Evolutionary conservation across 148 eudicot species (phyloP), one percentile per base, ranked within the genome.

Genomic region (Arctostaphylos glauca): DNA sequence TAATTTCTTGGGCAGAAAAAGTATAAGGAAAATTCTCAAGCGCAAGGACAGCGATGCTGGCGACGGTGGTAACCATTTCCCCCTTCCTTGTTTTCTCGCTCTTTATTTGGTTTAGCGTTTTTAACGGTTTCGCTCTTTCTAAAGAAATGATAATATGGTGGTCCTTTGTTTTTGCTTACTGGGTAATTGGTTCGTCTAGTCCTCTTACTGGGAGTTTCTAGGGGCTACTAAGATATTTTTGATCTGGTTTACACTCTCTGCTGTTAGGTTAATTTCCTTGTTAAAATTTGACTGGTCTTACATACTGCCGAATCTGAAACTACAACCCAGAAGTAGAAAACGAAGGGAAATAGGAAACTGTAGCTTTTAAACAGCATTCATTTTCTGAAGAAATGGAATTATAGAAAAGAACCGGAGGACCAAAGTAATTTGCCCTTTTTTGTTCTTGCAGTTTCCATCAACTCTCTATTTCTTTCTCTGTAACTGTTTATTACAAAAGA

Each of bases 21-120:
- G 92, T 91, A 93, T 93, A 44, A 89, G 92, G 77, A 93, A 92
- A 80, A 88, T 92, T 73, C 98, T 95, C 88, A 95, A 95, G 90
- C 95, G 98, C 67, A 95, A 95, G 88, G 98, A 93, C 68, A 95
- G 98, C 86, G 96, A 95, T 85, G 96, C 95, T 73, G 98, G 97
- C 80, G 97, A 93, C 83, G 89, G 74, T 90, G 98, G 97, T 95
- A 54, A 16, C 25, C 4, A 18, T 55, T 77, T 43, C 18, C 48
- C 6, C 49, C 50, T 18, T 25, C 18, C 48, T 5, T 43, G 44
- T 18, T 18, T 74, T 59, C 74, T 9, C 76, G 53, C 46, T 43
- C 31, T 54, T 6, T 55, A 68, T 56, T 68, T 25, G 16, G 23
- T 14, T 25, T 70, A 67, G 48, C 47, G 31, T 56, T 79, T 56